Evolutionary conservation across 2,329 filamentous ascomycete species (phyloP).

Genomic region (Alternaria hordeiaustralica): DNA sequence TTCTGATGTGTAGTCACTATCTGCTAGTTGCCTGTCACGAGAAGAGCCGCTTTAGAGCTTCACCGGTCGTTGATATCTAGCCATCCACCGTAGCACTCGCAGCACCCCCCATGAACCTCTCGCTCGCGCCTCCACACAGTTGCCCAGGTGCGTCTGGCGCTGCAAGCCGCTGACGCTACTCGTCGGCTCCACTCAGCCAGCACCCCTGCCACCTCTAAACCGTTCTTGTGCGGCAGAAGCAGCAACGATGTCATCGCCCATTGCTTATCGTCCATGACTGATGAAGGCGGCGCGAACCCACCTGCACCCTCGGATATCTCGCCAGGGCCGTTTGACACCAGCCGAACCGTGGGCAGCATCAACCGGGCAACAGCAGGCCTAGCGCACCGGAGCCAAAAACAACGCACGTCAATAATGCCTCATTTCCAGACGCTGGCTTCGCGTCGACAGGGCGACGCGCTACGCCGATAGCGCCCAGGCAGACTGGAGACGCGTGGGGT

Average conservation of each 20-base stretch:
- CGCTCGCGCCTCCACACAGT: constrained; percentile 4
- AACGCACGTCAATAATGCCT: constrained; percentile 21
- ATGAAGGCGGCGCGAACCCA: constrained; percentile 16
- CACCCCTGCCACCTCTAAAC: constrained; percentile 16
- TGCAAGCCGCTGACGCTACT: constrained; percentile 26
- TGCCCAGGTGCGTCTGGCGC: constrained; percentile 11
- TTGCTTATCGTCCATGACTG: constrained; percentile 26
- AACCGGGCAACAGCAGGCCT: neutral
- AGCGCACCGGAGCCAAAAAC: constrained; percentile 16
- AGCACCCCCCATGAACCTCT: neutral
- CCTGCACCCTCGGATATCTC: neutral
- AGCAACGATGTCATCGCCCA: constrained; percentile 24
- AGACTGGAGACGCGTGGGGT: constrained; percentile 15
- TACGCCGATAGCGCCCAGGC: constrained; percentile 15
- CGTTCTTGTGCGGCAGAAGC: constrained; percentile 13
- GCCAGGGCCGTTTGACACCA: constrained; percentile 1
- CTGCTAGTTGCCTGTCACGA: neutral
- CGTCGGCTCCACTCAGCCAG: constrained; percentile 19
- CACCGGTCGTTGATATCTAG: neutral
- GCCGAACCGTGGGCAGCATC: constrained; percentile 1
- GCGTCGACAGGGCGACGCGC: constrained; percentile 10
- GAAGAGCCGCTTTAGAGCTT: neutral
- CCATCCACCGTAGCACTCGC: neutral
- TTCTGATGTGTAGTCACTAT: neutral
- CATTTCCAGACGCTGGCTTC: constrained; percentile 8